Conservation (phyloP, 176 grass and related monocot species). For the Poa pratensis region DNA sequence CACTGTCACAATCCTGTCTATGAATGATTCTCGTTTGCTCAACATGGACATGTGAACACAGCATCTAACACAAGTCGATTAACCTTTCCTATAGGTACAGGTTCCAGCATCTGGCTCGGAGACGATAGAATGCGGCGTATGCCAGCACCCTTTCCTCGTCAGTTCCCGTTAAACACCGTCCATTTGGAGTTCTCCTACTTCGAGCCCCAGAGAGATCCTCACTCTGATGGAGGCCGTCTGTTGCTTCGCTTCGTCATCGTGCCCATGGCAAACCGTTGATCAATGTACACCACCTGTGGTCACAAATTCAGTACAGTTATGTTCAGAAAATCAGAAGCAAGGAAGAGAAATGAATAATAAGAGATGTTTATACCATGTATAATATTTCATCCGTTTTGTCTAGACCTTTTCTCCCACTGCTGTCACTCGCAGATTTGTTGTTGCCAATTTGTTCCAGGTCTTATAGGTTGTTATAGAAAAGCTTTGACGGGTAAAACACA, state of each 20-base stretch:
- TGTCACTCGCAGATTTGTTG: background rate
- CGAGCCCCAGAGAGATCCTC: background rate
- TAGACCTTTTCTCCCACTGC: background rate
- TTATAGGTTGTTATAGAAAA: too few species aligned
- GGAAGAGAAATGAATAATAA: constrained; percentile 36
- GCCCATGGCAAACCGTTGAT: background rate
- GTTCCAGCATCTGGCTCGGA: constrained; percentile 84
- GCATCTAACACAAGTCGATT: background rate
- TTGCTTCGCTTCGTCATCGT: background rate
- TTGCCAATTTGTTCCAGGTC: too few species aligned
- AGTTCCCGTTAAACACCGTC: constrained; percentile 60
- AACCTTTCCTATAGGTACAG: constrained; percentile 62
- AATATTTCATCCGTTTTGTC: background rate
- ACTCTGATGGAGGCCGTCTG: background rate
- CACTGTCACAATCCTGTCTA: background rate
- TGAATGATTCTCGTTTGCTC: too few species aligned
- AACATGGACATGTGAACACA: background rate
- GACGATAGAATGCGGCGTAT: constrained; percentile 93
- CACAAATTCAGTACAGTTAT: constrained; percentile 45
- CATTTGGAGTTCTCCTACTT: too few species aligned
- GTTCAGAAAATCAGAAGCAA: background rate
- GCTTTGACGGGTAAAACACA: too few species aligned
- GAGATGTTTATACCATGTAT: background rate
- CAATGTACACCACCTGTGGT: background rate
- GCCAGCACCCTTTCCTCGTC: constrained; percentile 96